Evolutionary conservation across 75 land plant species (phyloP).

Genomic region (Pinus albicaulis): DNA sequence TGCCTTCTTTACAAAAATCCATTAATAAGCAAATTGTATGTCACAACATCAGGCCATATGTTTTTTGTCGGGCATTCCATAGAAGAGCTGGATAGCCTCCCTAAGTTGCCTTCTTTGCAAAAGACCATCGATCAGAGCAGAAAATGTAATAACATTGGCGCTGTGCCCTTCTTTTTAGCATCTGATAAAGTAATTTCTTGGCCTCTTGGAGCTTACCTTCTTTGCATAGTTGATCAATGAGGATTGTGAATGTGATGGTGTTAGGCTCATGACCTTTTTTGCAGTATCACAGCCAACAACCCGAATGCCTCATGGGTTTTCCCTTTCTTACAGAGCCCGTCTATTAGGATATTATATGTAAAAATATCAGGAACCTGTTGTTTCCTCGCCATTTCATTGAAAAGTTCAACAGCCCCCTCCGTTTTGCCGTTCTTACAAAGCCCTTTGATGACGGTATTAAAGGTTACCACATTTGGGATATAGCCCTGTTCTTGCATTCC

Average conservation of each 20-base stretch:
- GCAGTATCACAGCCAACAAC: constrained; percentile 48
- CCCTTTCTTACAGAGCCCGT: constrained; percentile 57
- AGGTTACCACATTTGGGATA: constrained; percentile 36
- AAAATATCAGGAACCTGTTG: constrained; percentile 54
- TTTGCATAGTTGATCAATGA: constrained; percentile 64
- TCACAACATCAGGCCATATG: constrained; percentile 43
- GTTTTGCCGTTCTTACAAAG: constrained; percentile 34
- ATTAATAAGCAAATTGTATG: constrained; percentile 53
- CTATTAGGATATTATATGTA: constrained; percentile 63
- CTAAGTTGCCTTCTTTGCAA: constrained; percentile 47
- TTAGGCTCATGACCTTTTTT: constrained; percentile 51
- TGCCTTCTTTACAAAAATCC: constrained; percentile 19
- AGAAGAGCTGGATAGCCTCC: constrained; percentile 39
- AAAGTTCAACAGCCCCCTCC: constrained; percentile 36
- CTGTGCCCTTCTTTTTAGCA: constrained; percentile 28
- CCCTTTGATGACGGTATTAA: constrained; percentile 45
- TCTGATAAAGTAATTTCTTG: constrained; percentile 26
- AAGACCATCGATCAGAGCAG: constrained; percentile 41
- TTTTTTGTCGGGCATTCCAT: constrained; percentile 35
- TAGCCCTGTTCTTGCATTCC: constrained; percentile 49
- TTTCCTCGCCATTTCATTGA: constrained; percentile 48
- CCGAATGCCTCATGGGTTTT: constrained; percentile 41
- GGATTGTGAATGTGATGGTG: constrained; percentile 58
- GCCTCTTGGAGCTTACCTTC: constrained; percentile 36
- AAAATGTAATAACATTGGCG: constrained; percentile 48